These are phyloP conservation scores for Xylariaceae sp. DNA, from an alignment of 2,329 filamentous ascomycete genomes.

Conservation along the genomic window DNA sequence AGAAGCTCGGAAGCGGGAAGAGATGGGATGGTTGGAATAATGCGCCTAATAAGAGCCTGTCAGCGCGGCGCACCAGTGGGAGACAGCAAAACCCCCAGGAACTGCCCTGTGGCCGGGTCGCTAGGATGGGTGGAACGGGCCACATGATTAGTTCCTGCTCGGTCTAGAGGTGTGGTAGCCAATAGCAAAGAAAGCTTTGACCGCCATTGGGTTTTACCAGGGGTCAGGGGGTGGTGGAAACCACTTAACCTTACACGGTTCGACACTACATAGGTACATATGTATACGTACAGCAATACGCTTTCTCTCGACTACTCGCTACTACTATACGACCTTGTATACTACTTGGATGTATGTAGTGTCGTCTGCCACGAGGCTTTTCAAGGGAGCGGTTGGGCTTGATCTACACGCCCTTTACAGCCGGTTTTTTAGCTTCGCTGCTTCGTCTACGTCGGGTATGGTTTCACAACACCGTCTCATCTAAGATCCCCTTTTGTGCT, in stretches of 20 bases:
- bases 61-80: slow-evolving; percentile 20
- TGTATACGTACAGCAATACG: too few relatives aligned
- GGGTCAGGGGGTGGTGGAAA: slow-evolving; percentile 1
- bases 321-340: too few relatives aligned
- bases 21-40: slow-evolving; percentile 33
- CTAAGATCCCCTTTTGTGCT: slow-evolving; percentile 18
- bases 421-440: slow-evolving; percentile 14
- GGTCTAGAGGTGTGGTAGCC: slow-evolving; percentile 30
- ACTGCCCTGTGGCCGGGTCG: slow-evolving; percentile 13
- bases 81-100: slow-evolving; percentile 16
- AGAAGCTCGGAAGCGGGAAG: slow-evolving; percentile 26
- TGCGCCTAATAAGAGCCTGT: slow-evolving; percentile 34
- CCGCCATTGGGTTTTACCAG: slow-evolving; percentile 7
- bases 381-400: too few relatives aligned
- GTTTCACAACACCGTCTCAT: slow-evolving; percentile 22
- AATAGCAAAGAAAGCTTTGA: slow-evolving; percentile 25
- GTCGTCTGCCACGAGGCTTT: not conserved
- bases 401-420: slow-evolving; percentile 6
- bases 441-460: slow-evolving; percentile 22
- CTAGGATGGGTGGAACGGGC: slow-evolving; percentile 23
- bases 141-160: slow-evolving; percentile 32
- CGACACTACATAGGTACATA: too few relatives aligned
- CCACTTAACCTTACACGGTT: too few relatives aligned
- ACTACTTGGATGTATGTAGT: too few relatives aligned
- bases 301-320: too few relatives aligned